Percentiles rank a stretch among this genome's conserved stretches.
Evolutionary conservation across 345 rosid species (phyloP).

Genomic region (Gossypium arboreum): DNA sequence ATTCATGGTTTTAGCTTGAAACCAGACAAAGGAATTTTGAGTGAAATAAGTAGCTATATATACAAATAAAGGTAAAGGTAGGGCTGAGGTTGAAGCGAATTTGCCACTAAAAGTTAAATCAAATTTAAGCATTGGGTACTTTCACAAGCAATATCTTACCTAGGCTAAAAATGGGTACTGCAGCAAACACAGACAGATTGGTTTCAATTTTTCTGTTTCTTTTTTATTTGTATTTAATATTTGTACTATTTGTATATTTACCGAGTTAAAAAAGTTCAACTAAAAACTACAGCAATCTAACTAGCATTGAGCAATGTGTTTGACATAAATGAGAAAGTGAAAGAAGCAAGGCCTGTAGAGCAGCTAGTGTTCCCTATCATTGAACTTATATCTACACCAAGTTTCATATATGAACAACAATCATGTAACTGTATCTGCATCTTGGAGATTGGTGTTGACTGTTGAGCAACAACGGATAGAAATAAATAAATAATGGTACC

Average conservation of each 20-base stretch:
- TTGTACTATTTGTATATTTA: not conserved
- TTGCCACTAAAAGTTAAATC: not conserved
- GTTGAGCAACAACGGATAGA: not conserved
- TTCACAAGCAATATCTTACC: not conserved
- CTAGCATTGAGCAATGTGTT: not conserved
- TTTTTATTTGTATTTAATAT: not conserved
- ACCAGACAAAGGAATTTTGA: not conserved
- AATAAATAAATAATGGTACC: not conserved
- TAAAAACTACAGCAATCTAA: not conserved
- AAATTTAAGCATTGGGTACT: not conserved
- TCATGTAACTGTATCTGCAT: not conserved
- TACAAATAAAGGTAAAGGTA: not conserved
- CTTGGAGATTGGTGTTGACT: not conserved
- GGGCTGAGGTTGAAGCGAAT: not conserved
- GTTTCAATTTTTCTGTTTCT: not conserved
- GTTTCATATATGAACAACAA: constrained; percentile 13
- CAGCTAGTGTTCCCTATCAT: not conserved
- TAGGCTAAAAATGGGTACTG: not conserved
- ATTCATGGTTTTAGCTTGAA: not conserved
- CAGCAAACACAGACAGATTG: not conserved
- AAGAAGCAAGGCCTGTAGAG: not conserved
- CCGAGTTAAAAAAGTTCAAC: not conserved
- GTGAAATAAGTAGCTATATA: not conserved
- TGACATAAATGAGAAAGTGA: not conserved
- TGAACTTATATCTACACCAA: not conserved